Evolutionary conservation across 352 stramenopile genomes (phyloP).

Genomic region (Thalassiosira pacifica): DNA sequence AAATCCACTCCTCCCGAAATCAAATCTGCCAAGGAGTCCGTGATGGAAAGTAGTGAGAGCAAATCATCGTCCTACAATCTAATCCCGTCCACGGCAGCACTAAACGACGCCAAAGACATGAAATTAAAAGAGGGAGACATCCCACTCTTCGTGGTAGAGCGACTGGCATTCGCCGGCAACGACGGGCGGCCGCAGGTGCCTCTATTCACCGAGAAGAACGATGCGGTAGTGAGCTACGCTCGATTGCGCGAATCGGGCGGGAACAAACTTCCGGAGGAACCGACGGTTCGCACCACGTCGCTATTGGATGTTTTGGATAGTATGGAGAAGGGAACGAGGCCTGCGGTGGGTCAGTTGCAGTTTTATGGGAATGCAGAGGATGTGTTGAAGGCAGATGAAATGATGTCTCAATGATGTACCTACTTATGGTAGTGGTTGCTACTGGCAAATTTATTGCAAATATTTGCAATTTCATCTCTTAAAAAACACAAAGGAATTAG

Average conservation of each 20-base stretch:
- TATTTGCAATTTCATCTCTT: no score
- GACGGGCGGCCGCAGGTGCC: slow-evolving; percentile 60
- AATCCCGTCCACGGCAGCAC: slow-evolving; percentile 55
- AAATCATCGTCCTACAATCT: slow-evolving; percentile 45
- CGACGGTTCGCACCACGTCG: slow-evolving; percentile 61
- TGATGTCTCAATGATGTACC: slow-evolving; percentile 46
- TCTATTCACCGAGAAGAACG: slow-evolving; percentile 65
- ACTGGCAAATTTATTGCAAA: no score
- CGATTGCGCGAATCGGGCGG: slow-evolving; percentile 52
- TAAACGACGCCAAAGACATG: slow-evolving; percentile 58
- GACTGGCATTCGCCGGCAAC: slow-evolving; percentile 65
- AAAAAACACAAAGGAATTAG: neutral
- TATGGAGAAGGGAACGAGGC: slow-evolving; percentile 73
- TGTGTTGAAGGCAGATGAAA: slow-evolving; percentile 64
- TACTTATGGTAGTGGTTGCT: no score
- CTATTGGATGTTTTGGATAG: slow-evolving; percentile 66
- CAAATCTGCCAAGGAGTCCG: slow-evolving; percentile 44
- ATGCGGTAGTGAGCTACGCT: slow-evolving; percentile 68
- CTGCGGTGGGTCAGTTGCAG: slow-evolving; percentile 57
- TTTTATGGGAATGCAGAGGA: slow-evolving; percentile 76
- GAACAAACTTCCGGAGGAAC: slow-evolving; percentile 55
- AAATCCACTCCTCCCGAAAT: slow-evolving; percentile 56
- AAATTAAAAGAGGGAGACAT: slow-evolving; percentile 54
- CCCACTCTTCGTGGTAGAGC: slow-evolving; percentile 66
- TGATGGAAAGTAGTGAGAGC: slow-evolving; percentile 1